Percentiles rank a stretch among this genome's conserved stretches.
Evolutionary conservation across 2,329 filamentous ascomycete genomes (phyloP).

Genomic region (Thelonectria blattea): DNA sequence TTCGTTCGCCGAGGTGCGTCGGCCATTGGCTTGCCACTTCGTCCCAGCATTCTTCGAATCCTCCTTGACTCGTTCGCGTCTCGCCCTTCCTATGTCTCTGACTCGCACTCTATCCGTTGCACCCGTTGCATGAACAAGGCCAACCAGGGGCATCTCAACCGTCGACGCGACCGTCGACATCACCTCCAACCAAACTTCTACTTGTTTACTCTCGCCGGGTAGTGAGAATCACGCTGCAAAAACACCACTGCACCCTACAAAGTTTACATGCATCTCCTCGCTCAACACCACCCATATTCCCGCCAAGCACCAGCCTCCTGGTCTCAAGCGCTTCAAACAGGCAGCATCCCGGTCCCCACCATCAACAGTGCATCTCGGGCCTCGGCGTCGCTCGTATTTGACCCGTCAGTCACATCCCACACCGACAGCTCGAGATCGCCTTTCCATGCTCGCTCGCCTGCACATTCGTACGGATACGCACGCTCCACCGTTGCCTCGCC

Average conservation of each 20-base stretch:
- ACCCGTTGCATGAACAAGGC: not conserved
- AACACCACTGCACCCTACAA: not conserved
- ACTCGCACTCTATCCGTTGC: not conserved
- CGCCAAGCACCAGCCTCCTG: not conserved
- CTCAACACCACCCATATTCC: not conserved
- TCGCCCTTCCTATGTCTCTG: not conserved
- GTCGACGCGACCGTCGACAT: not conserved
- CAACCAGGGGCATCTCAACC: not conserved
- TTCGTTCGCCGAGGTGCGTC: not conserved
- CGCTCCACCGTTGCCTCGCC: slow-evolving; percentile 8
- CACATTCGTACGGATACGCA: not conserved
- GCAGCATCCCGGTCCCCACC: slow-evolving; percentile 3
- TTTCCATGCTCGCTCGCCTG: slow-evolving; percentile 1
- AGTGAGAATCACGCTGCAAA: not conserved
- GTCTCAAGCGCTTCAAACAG: not conserved
- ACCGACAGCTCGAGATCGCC: not conserved
- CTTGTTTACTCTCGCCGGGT: not conserved
- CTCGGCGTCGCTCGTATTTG: not conserved
- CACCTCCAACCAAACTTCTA: not conserved
- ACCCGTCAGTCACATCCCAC: slow-evolving; percentile 1
- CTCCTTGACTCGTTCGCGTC: not conserved
- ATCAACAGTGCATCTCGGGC: not conserved
- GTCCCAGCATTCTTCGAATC: not conserved
- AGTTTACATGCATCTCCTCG: not conserved
- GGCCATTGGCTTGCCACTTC: not conserved